phyloP scores from a whole-genome alignment of 2,329 filamentous ascomycete genomes.

The Sporothrix schenckii region DNA sequence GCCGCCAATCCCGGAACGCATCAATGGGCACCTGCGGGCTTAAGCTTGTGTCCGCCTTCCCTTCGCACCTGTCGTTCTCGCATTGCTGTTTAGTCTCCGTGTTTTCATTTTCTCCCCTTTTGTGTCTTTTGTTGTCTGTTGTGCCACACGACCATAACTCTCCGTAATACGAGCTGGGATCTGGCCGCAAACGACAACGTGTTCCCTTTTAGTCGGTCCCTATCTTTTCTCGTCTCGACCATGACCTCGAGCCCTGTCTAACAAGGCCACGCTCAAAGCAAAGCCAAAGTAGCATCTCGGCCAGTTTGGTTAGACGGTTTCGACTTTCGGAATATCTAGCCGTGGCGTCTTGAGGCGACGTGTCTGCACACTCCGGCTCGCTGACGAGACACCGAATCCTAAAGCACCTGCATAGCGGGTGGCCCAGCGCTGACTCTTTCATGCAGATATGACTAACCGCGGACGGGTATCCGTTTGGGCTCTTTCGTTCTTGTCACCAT shows the following conservation, averaged over 20 bases:
- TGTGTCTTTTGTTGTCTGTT: neutral
- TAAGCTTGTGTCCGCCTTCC: constrained; percentile 1
- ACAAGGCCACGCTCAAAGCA: neutral
- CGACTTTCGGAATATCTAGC: neutral
- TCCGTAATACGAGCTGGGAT: constrained; percentile 14
- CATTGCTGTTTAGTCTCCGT: neutral
- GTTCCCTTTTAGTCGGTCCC: neutral
- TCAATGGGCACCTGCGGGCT: constrained; percentile 18
- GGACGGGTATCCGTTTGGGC: constrained; percentile 12
- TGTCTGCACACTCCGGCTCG: too few relatives aligned
- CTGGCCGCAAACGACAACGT: neutral
- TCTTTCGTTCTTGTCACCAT: neutral
- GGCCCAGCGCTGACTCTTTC: constrained; percentile 19
- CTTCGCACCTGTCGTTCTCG: too few relatives aligned
- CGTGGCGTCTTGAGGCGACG: neutral
- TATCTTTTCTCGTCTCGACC: neutral
- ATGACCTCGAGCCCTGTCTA: neutral
- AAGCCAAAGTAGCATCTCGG: neutral
- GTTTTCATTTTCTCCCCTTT: neutral
- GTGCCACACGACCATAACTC: constrained; percentile 2
- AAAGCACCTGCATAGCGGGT: neutral
- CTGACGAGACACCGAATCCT: neutral
- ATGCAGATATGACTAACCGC: constrained; percentile 18
- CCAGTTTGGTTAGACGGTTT: neutral
- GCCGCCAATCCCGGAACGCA: neutral